phyloP scores from a whole-genome alignment of 139 green algal species.

The Haematococcus sp. region DNA sequence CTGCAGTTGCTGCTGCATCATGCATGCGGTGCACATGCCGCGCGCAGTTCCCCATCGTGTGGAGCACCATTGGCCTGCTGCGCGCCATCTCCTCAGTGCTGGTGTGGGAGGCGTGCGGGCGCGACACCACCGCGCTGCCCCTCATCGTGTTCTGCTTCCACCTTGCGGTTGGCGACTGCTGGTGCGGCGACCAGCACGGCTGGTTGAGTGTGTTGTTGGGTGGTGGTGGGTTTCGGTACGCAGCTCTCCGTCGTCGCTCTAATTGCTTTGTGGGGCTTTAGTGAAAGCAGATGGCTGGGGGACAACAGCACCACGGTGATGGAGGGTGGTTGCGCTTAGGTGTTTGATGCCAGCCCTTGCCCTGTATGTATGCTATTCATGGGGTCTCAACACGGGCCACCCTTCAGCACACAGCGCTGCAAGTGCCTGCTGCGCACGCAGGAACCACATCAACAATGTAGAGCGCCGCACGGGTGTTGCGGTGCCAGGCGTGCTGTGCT shows the following conservation, averaged over 20 bases:
- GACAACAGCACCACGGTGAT: too few species aligned
- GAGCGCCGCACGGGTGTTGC: constrained; percentile 12
- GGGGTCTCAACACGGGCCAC: neutral
- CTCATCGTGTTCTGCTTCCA: constrained; percentile 17
- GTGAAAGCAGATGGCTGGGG: too few species aligned
- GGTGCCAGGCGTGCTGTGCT: constrained; percentile 19
- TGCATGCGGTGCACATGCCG: too few species aligned
- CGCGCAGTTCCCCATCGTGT: constrained; percentile 14
- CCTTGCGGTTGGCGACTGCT: constrained; percentile 15
- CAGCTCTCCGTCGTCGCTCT: too few species aligned
- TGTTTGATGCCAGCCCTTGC: too few species aligned
- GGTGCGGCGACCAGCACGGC: too few species aligned
- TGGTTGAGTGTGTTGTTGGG: too few species aligned
- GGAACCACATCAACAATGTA: constrained; percentile 18
- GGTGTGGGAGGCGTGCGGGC: constrained; percentile 20
- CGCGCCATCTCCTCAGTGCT: constrained; percentile 16
- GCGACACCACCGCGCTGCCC: neutral
- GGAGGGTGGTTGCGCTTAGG: too few species aligned
- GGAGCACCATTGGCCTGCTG: constrained; percentile 20
- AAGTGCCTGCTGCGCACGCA: neutral
- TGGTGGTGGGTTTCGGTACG: too few species aligned
- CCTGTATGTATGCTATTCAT: neutral
- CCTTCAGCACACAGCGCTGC: neutral
- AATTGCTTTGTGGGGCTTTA: too few species aligned
- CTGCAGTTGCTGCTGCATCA: too few species aligned